Percentiles rank a stretch among this genome's conserved stretches.
Conservation (phyloP, 257 asterid species). For the Solanum megistacrolobum region DNA sequence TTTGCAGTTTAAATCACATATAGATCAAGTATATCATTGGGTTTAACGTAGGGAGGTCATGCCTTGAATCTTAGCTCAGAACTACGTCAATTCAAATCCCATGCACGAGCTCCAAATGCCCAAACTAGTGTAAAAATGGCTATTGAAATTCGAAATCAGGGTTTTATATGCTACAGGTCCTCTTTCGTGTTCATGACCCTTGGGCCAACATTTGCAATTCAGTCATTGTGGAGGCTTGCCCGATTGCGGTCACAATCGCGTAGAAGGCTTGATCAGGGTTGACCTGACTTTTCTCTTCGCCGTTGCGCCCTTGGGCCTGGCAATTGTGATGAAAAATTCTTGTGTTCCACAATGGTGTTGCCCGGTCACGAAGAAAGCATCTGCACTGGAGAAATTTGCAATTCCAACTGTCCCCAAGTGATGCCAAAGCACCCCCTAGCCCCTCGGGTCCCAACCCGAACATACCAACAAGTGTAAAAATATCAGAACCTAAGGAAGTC, state of each 20-base stretch:
- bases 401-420: not conserved
- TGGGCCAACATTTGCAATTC: not conserved
- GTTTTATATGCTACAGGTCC: not conserved
- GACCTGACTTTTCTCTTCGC: not conserved
- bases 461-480: not conserved
- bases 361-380: not conserved
- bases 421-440: not conserved
- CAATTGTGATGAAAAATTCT: not conserved
- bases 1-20: not conserved
- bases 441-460: not conserved
- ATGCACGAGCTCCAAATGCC: not conserved
- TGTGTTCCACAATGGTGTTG: not conserved
- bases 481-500: not conserved
- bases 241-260: not conserved
- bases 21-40: not conserved
- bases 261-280: not conserved
- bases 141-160: not conserved
- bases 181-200: not conserved
- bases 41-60: not conserved
- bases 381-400: not conserved
- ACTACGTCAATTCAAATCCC: not conserved
- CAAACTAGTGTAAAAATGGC: not conserved
- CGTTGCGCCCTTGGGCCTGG: not conserved
- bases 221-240: not conserved
- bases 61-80: not conserved